phyloP scores from a whole-genome alignment of 2,329 filamentous ascomycete genomes.

The Thermomyces lanuginosus region DNA sequence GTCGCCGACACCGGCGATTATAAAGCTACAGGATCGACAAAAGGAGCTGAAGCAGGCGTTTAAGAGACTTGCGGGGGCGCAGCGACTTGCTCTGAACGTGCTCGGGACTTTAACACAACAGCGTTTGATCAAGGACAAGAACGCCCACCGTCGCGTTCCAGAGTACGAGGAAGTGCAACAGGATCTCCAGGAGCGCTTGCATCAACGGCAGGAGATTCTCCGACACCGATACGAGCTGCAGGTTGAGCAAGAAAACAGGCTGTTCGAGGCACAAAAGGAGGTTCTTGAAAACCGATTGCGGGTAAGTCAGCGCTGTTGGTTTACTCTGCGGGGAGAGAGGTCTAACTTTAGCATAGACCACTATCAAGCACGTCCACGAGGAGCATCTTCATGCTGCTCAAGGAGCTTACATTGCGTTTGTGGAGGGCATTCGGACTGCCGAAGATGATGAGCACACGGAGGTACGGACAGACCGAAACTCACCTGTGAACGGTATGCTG shows the following conservation, averaged over 20 bases:
- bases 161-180: constrained; percentile 23
- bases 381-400: constrained; percentile 25
- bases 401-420: constrained; percentile 24
- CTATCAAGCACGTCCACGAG: constrained; percentile 15
- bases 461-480: constrained; percentile 5
- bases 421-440: constrained; percentile 22
- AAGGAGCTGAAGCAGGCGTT: constrained; percentile 27
- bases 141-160: constrained; percentile 23
- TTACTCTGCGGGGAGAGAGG: constrained; percentile 1
- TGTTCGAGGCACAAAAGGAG: constrained; percentile 17
- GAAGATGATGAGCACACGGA: constrained; percentile 28
- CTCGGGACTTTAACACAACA: constrained; percentile 24
- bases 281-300: constrained; percentile 18
- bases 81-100: constrained; percentile 24
- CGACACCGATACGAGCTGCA: constrained; percentile 19
- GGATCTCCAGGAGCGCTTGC: constrained; percentile 15
- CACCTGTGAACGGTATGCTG: not conserved
- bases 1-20: constrained; percentile 20
- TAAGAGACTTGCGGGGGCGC: constrained; percentile 25
- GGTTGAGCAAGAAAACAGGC: constrained; percentile 14
- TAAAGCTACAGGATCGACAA: constrained; percentile 26
- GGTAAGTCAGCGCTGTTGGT: constrained; percentile 10
- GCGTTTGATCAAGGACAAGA: constrained; percentile 24
- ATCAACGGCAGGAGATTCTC: constrained; percentile 14
- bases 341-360: constrained; percentile 9